These are phyloP conservation scores for Phytophthora hybrid DNA, from an alignment of 352 stramenopile genomes.

Conservation along the genomic window DNA sequence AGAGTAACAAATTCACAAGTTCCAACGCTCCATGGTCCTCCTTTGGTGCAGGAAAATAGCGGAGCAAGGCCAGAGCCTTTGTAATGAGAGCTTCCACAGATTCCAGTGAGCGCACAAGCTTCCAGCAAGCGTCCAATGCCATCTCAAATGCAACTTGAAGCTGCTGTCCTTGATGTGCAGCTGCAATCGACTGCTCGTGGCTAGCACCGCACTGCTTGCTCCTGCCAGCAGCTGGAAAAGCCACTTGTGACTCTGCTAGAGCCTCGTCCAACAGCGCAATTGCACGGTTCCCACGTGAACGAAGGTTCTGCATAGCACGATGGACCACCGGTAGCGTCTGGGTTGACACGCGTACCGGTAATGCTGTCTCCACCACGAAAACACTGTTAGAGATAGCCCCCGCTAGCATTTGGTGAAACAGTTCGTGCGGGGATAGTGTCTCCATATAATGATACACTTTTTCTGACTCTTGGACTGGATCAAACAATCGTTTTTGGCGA, in stretches of 20 bases:
- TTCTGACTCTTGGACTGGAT: slow-evolving; percentile 77
- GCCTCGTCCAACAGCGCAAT: slow-evolving; percentile 73
- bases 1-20: slow-evolving; percentile 51
- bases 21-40: slow-evolving; percentile 26
- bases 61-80: slow-evolving; percentile 54
- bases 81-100: slow-evolving; percentile 60
- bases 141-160: slow-evolving; percentile 85
- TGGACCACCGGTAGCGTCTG: slow-evolving; percentile 48
- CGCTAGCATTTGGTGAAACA: slow-evolving; percentile 85
- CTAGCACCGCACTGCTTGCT: slow-evolving; percentile 25
- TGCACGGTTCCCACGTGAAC: slow-evolving; percentile 48
- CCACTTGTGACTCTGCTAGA: slow-evolving; percentile 69
- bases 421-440: slow-evolving; percentile 76
- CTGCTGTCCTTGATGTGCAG: slow-evolving; percentile 50
- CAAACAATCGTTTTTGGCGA: slow-evolving; percentile 79
- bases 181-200: slow-evolving; percentile 48
- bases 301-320: slow-evolving; percentile 47
- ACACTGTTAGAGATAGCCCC: slow-evolving; percentile 66
- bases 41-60: slow-evolving; percentile 48
- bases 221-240: slow-evolving; percentile 47
- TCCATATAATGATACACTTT: slow-evolving; percentile 88
- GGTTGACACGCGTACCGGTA: slow-evolving; percentile 43
- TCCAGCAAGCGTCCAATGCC: slow-evolving; percentile 79
- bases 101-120: slow-evolving; percentile 63
- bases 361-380: slow-evolving; percentile 60